These are phyloP conservation scores for Vaccinium macrocarpon DNA, from an alignment of 148 eudicot genomes.

Conservation along the genomic window DNA sequence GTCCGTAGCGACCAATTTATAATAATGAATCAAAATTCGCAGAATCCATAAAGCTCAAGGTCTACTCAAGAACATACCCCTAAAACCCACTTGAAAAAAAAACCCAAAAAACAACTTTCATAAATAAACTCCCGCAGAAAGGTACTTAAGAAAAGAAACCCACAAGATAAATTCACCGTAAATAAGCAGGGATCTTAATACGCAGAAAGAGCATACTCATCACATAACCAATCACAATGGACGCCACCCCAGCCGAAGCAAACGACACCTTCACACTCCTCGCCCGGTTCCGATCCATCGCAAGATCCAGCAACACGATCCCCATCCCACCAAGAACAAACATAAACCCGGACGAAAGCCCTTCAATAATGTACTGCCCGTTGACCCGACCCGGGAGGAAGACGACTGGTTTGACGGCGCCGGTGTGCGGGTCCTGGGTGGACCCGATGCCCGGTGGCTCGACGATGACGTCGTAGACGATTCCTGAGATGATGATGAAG, in stretches of 20 bases:
- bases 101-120: neutral
- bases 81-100: constrained; percentile 10
- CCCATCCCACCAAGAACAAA: constrained; percentile 84
- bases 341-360: constrained; percentile 90
- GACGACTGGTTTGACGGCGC: constrained; percentile 81
- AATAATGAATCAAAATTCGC: neutral
- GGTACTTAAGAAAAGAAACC: neutral
- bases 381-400: constrained; percentile 88
- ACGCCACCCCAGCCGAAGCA: constrained; percentile 51
- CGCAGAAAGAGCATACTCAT: constrained; percentile 95
- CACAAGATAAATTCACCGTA: constrained; percentile 39
- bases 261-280: constrained; percentile 61
- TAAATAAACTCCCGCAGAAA: neutral
- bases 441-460: constrained; percentile 97
- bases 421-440: constrained; percentile 65
- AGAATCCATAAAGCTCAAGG: neutral
- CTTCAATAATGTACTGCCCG: constrained; percentile 94
- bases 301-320: constrained; percentile 70
- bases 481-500: constrained; percentile 89
- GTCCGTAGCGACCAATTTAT: neutral
- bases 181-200: constrained; percentile 88
- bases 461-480: constrained; percentile 88
- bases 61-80: neutral
- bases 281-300: constrained; percentile 53
- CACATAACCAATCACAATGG: constrained; percentile 54